phyloP scores from a whole-genome alignment of 306 rosid genomes.

The Acmispon strigosus region DNA sequence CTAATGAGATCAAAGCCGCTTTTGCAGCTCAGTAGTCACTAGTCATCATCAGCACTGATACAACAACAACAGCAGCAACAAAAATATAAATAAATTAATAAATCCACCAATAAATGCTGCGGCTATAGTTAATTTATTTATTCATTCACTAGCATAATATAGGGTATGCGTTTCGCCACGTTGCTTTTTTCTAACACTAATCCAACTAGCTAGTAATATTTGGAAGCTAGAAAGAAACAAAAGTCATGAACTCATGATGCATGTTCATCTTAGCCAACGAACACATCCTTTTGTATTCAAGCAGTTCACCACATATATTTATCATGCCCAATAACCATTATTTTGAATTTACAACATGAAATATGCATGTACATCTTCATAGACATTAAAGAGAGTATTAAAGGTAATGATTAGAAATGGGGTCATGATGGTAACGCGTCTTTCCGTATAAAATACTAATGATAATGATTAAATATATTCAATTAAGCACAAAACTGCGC shows the following conservation, averaged over 20 bases:
- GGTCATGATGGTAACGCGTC: constrained; percentile 38
- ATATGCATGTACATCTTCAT: neutral
- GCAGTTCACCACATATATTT: no score
- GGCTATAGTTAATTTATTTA: neutral
- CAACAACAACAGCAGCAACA: neutral
- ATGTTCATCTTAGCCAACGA: no score
- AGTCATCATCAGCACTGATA: neutral
- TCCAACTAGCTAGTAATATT: neutral
- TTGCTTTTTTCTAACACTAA: neutral
- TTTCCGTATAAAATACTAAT: constrained; percentile 1
- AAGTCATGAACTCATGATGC: neutral
- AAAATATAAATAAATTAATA: neutral
- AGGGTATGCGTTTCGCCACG: constrained; percentile 20
- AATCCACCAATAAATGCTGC: constrained; percentile 1
- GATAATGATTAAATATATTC: constrained; percentile 20
- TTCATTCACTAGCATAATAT: neutral
- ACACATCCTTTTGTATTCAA: neutral
- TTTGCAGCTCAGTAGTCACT: constrained; percentile 20
- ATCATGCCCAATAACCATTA: no score
- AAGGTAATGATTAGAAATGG: constrained; percentile 43
- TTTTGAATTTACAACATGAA: neutral
- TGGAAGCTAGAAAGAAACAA: neutral
- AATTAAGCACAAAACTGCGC: constrained; percentile 41
- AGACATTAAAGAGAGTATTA: neutral
- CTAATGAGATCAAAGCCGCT: constrained; percentile 9